Conservation (phyloP, 495 filamentous ascomycete species). For the Glarea lozoyensis region DNA sequence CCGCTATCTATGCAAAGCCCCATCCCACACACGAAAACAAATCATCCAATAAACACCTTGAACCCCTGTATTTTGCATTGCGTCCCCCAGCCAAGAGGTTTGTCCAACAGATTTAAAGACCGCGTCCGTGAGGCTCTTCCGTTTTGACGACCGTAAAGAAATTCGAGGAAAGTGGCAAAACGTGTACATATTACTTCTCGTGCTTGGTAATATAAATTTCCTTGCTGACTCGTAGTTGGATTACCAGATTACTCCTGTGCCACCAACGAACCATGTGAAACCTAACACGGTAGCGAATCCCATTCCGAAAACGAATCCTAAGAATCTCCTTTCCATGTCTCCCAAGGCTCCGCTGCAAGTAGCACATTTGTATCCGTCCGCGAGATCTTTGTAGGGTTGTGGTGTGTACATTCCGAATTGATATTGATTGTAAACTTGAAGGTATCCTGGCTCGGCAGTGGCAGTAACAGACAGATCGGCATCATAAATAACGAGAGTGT, state of each 20-base stretch:
- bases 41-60: too few relatives aligned
- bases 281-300: constrained; percentile 64
- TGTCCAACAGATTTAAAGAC: background rate
- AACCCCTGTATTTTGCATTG: too few relatives aligned
- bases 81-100: too few relatives aligned
- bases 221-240: too few relatives aligned
- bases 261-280: constrained; percentile 80
- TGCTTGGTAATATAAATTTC: too few relatives aligned
- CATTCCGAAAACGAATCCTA: constrained; percentile 72
- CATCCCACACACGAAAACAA: background rate
- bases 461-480: constrained; percentile 52
- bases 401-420: constrained; percentile 76
- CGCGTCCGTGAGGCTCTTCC: background rate
- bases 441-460: constrained; percentile 59
- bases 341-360: constrained; percentile 67
- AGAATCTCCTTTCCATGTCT: constrained; percentile 51
- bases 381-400: constrained; percentile 49
- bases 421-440: constrained; percentile 53
- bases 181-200: too few relatives aligned
- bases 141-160: background rate
- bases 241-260: constrained; percentile 51
- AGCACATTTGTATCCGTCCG: constrained; percentile 50
- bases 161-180: too few relatives aligned
- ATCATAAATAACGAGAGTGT: constrained; percentile 82
- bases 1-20: background rate